Evolutionary conservation across 225 moss, liverwort and hornwort genomes (phyloP).

Genomic region (Physcomitrellopsis africana): DNA sequence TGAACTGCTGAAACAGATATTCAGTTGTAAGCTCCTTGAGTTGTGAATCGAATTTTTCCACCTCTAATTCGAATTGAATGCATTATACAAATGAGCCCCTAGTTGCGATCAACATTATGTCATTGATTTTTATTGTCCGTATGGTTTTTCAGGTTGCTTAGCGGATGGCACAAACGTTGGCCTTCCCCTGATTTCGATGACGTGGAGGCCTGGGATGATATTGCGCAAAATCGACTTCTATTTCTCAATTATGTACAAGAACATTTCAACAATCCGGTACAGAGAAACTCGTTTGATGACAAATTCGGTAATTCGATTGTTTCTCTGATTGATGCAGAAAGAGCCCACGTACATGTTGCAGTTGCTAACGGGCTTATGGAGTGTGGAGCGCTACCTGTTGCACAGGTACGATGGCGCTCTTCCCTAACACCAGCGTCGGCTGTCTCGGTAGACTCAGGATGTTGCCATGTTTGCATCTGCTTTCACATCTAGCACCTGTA

Average conservation of each 20-base stretch:
- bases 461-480: neutral
- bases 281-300: constrained; percentile 18
- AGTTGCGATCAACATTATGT: constrained; percentile 7
- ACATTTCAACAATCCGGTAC: constrained; percentile 47
- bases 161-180: constrained; percentile 87
- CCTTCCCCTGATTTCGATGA: constrained; percentile 72
- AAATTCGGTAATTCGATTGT: constrained; percentile 35
- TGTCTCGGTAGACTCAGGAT: neutral
- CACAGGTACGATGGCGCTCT: constrained; percentile 58
- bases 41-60: constrained; percentile 13
- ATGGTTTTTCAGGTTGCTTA: constrained; percentile 58
- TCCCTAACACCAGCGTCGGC: neutral
- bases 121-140: constrained; percentile 14
- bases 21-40: constrained; percentile 6
- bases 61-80: neutral
- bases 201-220: constrained; percentile 92
- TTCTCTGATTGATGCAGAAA: constrained; percentile 64
- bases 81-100: neutral
- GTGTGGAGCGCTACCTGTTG: constrained; percentile 66
- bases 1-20: neutral
- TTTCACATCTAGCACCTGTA: neutral
- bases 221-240: constrained; percentile 75
- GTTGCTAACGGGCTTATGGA: constrained; percentile 73
- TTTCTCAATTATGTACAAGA: constrained; percentile 76
- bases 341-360: constrained; percentile 68